A percentile compares a stretch with the other conserved stretches of the same genome.
phyloP scores from a whole-genome alignment of 2,329 filamentous ascomycete species.

The Cercospora brassicicola region DNA sequence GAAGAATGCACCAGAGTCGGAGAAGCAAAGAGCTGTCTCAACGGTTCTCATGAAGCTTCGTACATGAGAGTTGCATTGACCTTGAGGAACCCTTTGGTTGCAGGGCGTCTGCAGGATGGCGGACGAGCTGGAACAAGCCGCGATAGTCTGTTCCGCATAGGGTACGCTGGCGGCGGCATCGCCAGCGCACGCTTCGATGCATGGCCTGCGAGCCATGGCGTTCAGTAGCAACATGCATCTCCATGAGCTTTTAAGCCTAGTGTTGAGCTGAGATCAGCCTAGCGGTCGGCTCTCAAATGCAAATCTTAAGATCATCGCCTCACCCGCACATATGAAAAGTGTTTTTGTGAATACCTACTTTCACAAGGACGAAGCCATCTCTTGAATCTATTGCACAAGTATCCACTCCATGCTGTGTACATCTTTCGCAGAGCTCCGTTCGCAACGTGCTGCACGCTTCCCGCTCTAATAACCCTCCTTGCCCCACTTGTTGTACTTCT shows the following conservation, averaged over 20 bases:
- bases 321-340: background rate
- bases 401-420: slow-evolving; percentile 9
- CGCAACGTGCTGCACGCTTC: background rate
- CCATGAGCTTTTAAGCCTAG: background rate
- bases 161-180: background rate
- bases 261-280: background rate
- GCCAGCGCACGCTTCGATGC: background rate
- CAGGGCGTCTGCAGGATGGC: too few species aligned
- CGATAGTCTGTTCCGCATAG: too few species aligned
- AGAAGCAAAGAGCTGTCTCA: background rate
- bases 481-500: slow-evolving; percentile 99
- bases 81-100: too few species aligned
- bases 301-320: background rate
- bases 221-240: background rate
- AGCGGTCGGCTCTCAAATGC: background rate
- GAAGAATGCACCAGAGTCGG: background rate
- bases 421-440: background rate
- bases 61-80: background rate
- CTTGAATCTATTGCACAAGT: slow-evolving; percentile 8
- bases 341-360: background rate
- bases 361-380: background rate
- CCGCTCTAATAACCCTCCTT: slow-evolving; percentile 79
- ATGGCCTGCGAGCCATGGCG: background rate
- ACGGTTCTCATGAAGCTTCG: background rate
- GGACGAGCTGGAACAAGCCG: too few species aligned